Conservation (phyloP, 2,329 filamentous ascomycete species). For the Colletotrichum lindemuthianum region DNA sequence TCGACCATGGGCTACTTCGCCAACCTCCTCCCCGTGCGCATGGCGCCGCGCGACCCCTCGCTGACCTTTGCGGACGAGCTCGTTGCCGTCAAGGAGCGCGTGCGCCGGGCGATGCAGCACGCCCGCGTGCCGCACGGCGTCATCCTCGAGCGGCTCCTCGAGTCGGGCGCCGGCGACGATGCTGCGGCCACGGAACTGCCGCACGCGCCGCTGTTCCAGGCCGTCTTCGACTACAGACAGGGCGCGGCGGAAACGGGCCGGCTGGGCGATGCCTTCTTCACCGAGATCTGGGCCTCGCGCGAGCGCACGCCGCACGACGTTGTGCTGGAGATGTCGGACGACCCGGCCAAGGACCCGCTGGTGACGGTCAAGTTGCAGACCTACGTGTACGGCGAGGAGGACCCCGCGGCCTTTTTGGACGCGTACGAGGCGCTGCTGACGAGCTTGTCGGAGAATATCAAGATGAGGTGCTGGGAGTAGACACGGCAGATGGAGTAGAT, state of each 20-base stretch:
- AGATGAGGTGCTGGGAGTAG: neutral
- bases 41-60: neutral
- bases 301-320: constrained; percentile 7
- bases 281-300: neutral
- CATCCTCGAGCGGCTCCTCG: neutral
- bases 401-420: neutral
- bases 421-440: neutral
- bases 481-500: no score
- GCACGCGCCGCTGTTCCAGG: constrained; percentile 3
- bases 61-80: constrained; percentile 6
- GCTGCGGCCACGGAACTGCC: neutral
- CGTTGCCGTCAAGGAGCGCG: neutral
- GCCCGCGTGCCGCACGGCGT: constrained; percentile 3
- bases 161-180: neutral
- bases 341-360: constrained; percentile 1
- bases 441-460: neutral
- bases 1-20: constrained; percentile 57
- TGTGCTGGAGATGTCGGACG: constrained; percentile 7
- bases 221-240: constrained; percentile 15
- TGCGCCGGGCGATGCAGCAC: constrained; percentile 13
- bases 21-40: constrained; percentile 58
- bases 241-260: neutral
- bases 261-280: constrained; percentile 2
- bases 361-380: constrained; percentile 9
- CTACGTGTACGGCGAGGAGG: neutral